Evolutionary conservation across 306 rosid species (phyloP), one percentile per base, ranked within the genome.

Genomic region (Trifolium fragiferum): DNA sequence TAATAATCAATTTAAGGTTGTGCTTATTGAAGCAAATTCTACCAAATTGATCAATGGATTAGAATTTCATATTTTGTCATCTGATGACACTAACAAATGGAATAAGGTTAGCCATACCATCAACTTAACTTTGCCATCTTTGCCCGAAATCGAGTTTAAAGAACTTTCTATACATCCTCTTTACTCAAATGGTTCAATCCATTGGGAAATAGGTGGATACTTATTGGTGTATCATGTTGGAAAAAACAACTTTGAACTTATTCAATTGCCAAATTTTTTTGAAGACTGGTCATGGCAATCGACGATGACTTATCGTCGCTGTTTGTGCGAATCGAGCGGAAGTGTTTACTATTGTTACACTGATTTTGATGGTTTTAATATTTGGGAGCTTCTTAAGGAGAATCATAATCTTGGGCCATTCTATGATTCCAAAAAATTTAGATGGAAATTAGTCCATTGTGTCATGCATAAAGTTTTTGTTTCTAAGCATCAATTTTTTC

Each of bases 171-270:
- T 18, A 0, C 66, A 47, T 7, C 81, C 84, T 38, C 81, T 83
- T 30, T 75, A 83, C 61, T 71, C 81, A 15, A 76, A 83, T 16
- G 79, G 86, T 14, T 59, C 76, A 20, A 58, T 79, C 30, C 81
- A 75, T 59, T 83, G 83, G 86, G 86, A 83, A 75, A 75, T 83
- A 5, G 50, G 72, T 38, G 86, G 86, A 32, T 13, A 83, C 1
- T 59, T 83, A 74, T 16, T 79, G 46, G 81, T 58, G 32, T 83
- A 75, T 50, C 3, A 71, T 18, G 67, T 78, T 46, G 7, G 58
- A 74, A 21, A 21, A 1, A 40, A n/a, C 49, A 25, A 30, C 0
- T 75, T 64, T 75, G 68, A 75, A 13, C 49, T 75, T 3, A 16
- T 46, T 70, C 73, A 75, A 66, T 32, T 83, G 32, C 86, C 86